Conservation (phyloP, 177 flowering plant genomes). For the Vitis hybrid region DNA sequence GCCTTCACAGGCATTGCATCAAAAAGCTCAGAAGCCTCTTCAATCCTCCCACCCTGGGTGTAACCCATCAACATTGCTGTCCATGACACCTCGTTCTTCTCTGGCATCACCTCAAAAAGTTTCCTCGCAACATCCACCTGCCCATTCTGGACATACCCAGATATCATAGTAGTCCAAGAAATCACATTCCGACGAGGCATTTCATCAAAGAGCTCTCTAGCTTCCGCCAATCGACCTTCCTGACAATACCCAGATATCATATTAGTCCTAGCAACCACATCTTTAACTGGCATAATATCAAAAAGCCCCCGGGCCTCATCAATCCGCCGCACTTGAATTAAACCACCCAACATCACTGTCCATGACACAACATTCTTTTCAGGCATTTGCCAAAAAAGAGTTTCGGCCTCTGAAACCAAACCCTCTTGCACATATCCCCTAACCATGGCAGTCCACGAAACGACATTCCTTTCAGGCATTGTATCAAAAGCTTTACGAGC, state of each 20-base stretch:
- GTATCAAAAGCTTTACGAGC: slow-evolving; percentile 40
- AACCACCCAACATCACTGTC: slow-evolving; percentile 58
- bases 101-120: slow-evolving; percentile 65
- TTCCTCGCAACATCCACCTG: slow-evolving; percentile 49
- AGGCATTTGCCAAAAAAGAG: slow-evolving; percentile 49
- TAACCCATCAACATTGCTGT: slow-evolving; percentile 52
- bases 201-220: slow-evolving; percentile 45
- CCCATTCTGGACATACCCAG: slow-evolving; percentile 41
- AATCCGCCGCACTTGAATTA: slow-evolving; percentile 36
- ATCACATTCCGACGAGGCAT: slow-evolving; percentile 41
- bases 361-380: slow-evolving; percentile 51
- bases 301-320: slow-evolving; percentile 45
- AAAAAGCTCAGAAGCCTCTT: slow-evolving; percentile 44
- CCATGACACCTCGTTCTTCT: slow-evolving; percentile 54
- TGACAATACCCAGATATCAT: slow-evolving; percentile 50
- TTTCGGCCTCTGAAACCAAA: slow-evolving; percentile 40
- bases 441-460: slow-evolving; percentile 56
- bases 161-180: slow-evolving; percentile 49
- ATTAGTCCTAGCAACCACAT: slow-evolving; percentile 49
- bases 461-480: slow-evolving; percentile 51
- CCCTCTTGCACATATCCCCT: slow-evolving; percentile 49
- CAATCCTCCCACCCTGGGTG: slow-evolving; percentile 37
- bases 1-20: slow-evolving; percentile 44
- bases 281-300: slow-evolving; percentile 47
- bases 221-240: slow-evolving; percentile 41